Percentiles rank a stretch among this genome's conserved stretches.
phyloP scores from a whole-genome alignment of 352 stramenopile species.

The Phytophthora boehmeriae region DNA sequence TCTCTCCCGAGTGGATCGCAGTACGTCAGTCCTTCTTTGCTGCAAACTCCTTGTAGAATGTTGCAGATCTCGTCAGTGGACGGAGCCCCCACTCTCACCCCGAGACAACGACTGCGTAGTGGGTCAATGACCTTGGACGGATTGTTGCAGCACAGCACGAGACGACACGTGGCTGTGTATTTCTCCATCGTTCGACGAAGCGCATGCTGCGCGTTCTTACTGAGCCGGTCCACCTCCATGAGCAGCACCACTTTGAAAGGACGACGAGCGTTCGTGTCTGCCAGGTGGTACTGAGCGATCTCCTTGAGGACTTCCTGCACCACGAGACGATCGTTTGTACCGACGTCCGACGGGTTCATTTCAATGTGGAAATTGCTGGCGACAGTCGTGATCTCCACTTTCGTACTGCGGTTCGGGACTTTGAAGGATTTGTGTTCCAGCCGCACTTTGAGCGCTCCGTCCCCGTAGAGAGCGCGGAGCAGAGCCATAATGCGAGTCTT shows the following conservation, averaged over 20 bases:
- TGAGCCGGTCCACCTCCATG: slow-evolving; percentile 98
- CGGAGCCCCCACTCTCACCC: slow-evolving; percentile 94
- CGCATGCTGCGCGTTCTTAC: slow-evolving; percentile 97
- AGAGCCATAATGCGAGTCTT: slow-evolving; percentile 98
- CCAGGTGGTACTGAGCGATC: slow-evolving; percentile 94
- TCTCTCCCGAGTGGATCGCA: slow-evolving; percentile 89
- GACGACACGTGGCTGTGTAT: slow-evolving; percentile 93
- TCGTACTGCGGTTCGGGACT: slow-evolving; percentile 79
- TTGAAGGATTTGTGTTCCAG: slow-evolving; percentile 95
- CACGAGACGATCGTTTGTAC: slow-evolving; percentile 96
- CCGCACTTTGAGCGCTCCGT: slow-evolving; percentile 91
- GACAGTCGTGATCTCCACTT: slow-evolving; percentile 98
- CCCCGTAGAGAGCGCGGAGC: slow-evolving; percentile 95
- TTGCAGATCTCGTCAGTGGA: slow-evolving; percentile 89
- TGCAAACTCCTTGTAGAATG: slow-evolving; percentile 91
- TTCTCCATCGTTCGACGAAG: slow-evolving; percentile 98
- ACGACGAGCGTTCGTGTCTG: slow-evolving; percentile 76
- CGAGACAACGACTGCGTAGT: slow-evolving; percentile 95
- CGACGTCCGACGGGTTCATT: slow-evolving; percentile 98
- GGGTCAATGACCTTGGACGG: slow-evolving; percentile 98
- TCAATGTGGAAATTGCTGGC: slow-evolving; percentile 99
- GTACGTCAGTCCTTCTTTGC: slow-evolving; percentile 92
- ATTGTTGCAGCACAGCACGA: slow-evolving; percentile 98
- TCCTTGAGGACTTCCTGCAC: slow-evolving; percentile 99
- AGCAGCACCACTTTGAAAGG: slow-evolving; percentile 95